Evolutionary conservation across 129 eudicot genomes (phyloP), one percentile per base, ranked within the genome.

Genomic region (Smallanthus sonchifolius): DNA sequence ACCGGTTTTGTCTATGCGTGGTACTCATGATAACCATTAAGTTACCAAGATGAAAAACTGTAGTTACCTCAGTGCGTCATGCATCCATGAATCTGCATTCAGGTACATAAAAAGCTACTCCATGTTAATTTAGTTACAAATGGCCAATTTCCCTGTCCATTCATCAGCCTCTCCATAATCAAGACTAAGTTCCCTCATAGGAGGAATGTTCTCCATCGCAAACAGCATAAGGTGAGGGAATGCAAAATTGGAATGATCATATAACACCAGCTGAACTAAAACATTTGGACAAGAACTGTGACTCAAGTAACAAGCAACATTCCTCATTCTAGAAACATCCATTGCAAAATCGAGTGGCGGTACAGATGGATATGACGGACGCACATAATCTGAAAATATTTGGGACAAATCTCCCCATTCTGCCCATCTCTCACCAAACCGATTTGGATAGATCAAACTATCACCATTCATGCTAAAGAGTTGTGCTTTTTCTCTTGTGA

Each of bases 191-290:
- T 94, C 98, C 83, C 96, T 81, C 87, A 94, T 69, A n/a, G 98
- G 98, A 79, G 98, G 96, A 49, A 94, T 94, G 77, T 88, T 88
- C 87, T 91, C 97, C 95, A 86, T 75, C 15, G 97, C 97, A 79
- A 88, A 91, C 69, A 91, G 66, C 97, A 94, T 94, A 35, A 88
- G 84, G 59, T 84, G 97, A 49, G 98, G 98, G 55, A 90, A 94
- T 43, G 82, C 80, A 20, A 86, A 63, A 61, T 83, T 90, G 43
- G 80, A 82, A 69, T 94, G 98, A 82, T 94, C 98, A 85, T 83
- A 83, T 67, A 94, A 76, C 62, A 94, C 98, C 75, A 81, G 73
- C 79, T 92, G 98, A 71, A 84, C 92, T 16, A 92, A 51, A 43
- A 90, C 95, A 81, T 92, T 92, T 1, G 98, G 98, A 62, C 86